Base-by-base conservation (phyloP, 2,329 filamentous ascomycete genomes). In the Venturia effusa region DNA sequence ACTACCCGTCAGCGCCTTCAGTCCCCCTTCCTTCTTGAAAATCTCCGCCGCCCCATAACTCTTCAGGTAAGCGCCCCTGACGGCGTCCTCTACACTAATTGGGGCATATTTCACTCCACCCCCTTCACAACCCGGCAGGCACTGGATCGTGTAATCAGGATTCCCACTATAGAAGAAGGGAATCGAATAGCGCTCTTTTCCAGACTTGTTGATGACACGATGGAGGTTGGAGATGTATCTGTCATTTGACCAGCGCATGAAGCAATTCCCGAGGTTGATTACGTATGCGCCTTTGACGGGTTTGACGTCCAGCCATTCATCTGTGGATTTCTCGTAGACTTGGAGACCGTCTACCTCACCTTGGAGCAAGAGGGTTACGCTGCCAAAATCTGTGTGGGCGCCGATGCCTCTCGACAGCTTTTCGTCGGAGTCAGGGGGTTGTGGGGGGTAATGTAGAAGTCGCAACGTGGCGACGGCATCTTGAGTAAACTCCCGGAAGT, bases 151-250 rank as follows among this genome's bases (percentile, higher is more conserved):
- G 64, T 75, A 78, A 61, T 78, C 76, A 1, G 76, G 76, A 57
- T 79, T 78, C 1, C 76, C 75, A n/a, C 70, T 73, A 64, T 75
- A 78, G 67, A 78, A 78, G 63, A 78, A 76, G 0, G 75, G 75
- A 61, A 78, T 76, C 0, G 71, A 74, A 65, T 78, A 78, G 8
- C 76, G 68, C 65, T 78, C 75, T 10, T 66, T 54, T 0, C 73
- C 73, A 13, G 73, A 74, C 59, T 72, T 70, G 67, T 78, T 78
- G 61, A 79, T 78, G 0, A 78, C 76, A 0, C 76, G 72, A 64
- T 78, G 76, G 15, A 73, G 67, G 60, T 76, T 77, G 0, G 72
- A 75, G n/a, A 74, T 75, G 65, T 77, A 78, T 59, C 68, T 71
- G 64, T 77, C 75, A 63, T 78, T 78, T 2, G 72, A 70, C 76